A percentile compares a stretch with the other conserved stretches of the same genome.
These are phyloP conservation scores for Rhododendron kiyosumense DNA, from an alignment of 148 eudicot genomes.

Conservation along the genomic window DNA sequence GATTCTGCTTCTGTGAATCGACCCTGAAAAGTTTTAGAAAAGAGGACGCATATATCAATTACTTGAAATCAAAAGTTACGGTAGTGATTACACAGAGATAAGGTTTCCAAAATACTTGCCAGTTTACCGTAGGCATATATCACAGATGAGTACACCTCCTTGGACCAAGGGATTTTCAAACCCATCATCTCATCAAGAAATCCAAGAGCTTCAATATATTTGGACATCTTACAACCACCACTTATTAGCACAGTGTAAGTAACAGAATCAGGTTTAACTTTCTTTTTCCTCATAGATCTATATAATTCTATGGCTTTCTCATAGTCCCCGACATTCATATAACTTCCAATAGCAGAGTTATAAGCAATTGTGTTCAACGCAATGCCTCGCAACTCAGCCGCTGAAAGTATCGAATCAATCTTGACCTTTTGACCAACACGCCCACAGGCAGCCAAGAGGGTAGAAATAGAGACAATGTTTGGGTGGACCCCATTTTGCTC, in stretches of 20 bases:
- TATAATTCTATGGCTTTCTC: conserved; percentile 67
- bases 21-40: conserved; percentile 41
- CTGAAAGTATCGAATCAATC: conserved; percentile 75
- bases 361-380: conserved; percentile 71
- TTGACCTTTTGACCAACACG: conserved; percentile 74
- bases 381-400: conserved; percentile 70
- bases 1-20: conserved; percentile 67
- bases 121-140: conserved; percentile 78
- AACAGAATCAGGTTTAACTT: conserved; percentile 69
- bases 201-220: conserved; percentile 60
- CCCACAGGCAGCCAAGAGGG: conserved; percentile 88
- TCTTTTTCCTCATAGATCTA: conserved; percentile 59
- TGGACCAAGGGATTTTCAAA: conserved; percentile 54
- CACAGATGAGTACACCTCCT: conserved; percentile 89
- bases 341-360: conserved; percentile 89
- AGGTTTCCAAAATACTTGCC: conserved; percentile 47
- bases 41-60: conserved; percentile 10
- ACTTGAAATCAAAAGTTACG: background rate
- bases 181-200: conserved; percentile 64
- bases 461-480: conserved; percentile 79
- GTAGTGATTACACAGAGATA: conserved; percentile 5
- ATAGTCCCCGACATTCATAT: conserved; percentile 74
- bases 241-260: conserved; percentile 76
- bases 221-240: conserved; percentile 90
- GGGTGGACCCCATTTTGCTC: conserved; percentile 70